Evolutionary conservation across 1,284 basidiomycete species (phyloP).

Genomic region (Hortiboletus rubellus): DNA sequence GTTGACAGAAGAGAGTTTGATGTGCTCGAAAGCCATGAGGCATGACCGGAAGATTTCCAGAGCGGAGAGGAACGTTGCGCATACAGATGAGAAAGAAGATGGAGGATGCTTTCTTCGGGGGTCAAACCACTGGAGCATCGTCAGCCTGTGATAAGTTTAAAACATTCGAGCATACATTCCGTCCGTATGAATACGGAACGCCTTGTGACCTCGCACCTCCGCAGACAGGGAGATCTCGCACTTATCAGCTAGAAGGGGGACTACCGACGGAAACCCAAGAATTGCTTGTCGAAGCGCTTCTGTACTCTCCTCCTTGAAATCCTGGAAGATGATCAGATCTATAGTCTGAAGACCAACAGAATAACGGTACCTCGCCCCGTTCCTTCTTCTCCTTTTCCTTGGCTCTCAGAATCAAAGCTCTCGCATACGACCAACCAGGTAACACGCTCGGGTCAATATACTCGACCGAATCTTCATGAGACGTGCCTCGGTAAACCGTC

Average conservation of each 20-base stretch:
- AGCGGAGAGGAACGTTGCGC: conserved; percentile 70
- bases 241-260: conserved; percentile 82
- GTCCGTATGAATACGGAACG: conserved; percentile 69
- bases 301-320: conserved; percentile 46
- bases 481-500: conserved; percentile 35
- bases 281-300: conserved; percentile 72
- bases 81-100: conserved; percentile 84
- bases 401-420: conserved; percentile 69
- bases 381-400: conserved; percentile 54
- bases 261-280: conserved; percentile 73
- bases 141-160: conserved; percentile 5
- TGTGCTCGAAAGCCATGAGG: conserved; percentile 69
- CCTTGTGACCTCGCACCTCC: conserved; percentile 55
- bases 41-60: conserved; percentile 75
- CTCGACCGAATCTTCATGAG: conserved; percentile 20
- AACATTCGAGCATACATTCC: conserved; percentile 47
- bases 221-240: conserved; percentile 67
- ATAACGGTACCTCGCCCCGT: conserved; percentile 39
- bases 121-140: conserved; percentile 38
- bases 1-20: conserved; percentile 43
- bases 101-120: conserved; percentile 47
- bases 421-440: conserved; percentile 81
- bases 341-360: background rate
- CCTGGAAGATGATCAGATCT: conserved; percentile 7
- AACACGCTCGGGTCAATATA: conserved; percentile 58